Percentiles rank a stretch among this genome's conserved stretches.
These are phyloP conservation scores for Phytophthora capsici DNA, from an alignment of 352 stramenopile genomes.

Conservation along the genomic window DNA sequence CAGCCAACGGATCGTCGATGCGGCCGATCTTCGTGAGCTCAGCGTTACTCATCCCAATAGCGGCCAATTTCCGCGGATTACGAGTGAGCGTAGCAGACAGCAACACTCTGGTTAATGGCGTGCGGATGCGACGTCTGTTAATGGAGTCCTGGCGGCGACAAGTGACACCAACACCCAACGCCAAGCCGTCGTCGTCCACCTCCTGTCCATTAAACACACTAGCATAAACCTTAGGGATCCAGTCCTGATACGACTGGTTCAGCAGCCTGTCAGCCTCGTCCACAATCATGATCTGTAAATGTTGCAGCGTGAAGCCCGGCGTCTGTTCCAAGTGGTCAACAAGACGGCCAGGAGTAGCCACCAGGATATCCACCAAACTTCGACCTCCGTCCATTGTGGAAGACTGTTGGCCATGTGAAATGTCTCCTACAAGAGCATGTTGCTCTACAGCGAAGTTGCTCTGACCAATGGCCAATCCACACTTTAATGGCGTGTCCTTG, in stretches of 20 bases:
- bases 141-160: slow-evolving; percentile 80
- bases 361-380: slow-evolving; percentile 95
- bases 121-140: slow-evolving; percentile 78
- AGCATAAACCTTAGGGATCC: slow-evolving; percentile 93
- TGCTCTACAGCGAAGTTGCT: slow-evolving; percentile 90
- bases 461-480: slow-evolving; percentile 93
- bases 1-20: slow-evolving; percentile 62
- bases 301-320: slow-evolving; percentile 97
- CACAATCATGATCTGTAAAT: slow-evolving; percentile 97
- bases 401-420: slow-evolving; percentile 8
- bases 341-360: slow-evolving; percentile 96
- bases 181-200: slow-evolving; percentile 40
- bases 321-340: slow-evolving; percentile 98
- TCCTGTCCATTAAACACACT: slow-evolving; percentile 81
- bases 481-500: slow-evolving; percentile 79
- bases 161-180: slow-evolving; percentile 45
- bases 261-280: slow-evolving; percentile 98
- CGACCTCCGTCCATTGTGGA: slow-evolving; percentile 55
- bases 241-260: slow-evolving; percentile 98
- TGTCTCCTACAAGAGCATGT: slow-evolving; percentile 58
- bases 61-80: slow-evolving; percentile 96
- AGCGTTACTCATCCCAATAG: slow-evolving; percentile 95
- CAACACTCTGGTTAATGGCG: slow-evolving; percentile 94
- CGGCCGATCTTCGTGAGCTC: slow-evolving; percentile 92
- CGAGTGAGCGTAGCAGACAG: slow-evolving; percentile 98